A percentile compares a stretch with the other conserved stretches of the same genome.
phyloP scores from a whole-genome alignment of 2,329 filamentous ascomycete species.

The Aspergillus ibericus region DNA sequence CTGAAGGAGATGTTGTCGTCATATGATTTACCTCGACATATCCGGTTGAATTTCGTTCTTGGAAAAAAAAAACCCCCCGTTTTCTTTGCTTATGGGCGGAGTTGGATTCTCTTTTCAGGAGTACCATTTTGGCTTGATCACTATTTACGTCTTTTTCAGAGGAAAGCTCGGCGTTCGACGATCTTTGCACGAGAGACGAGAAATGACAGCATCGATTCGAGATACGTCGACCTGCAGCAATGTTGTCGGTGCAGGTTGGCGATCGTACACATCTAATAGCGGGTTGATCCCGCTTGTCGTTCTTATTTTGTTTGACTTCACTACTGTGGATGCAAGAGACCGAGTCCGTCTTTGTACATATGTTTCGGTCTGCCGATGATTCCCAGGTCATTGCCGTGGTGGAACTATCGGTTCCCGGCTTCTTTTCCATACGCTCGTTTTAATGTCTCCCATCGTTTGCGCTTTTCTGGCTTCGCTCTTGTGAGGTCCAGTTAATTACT shows the following conservation, averaged over 20 bases:
- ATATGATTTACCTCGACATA: conserved; percentile 32
- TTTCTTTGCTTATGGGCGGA: conserved; percentile 28
- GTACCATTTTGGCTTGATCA: conserved; percentile 26
- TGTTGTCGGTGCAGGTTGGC: conserved; percentile 15
- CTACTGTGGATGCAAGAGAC: conserved; percentile 6
- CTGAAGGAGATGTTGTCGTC: conserved; percentile 48
- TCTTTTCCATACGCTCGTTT: conserved; percentile 9
- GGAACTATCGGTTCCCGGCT: conserved; percentile 2
- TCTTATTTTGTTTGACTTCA: conserved; percentile 11
- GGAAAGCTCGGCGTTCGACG: conserved; percentile 27
- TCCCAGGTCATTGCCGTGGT: conserved; percentile 11
- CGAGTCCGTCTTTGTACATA: conserved; percentile 23
- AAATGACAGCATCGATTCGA: conserved; percentile 30
- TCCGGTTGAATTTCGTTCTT: conserved; percentile 20
- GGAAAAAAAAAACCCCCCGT: conserved; percentile 16
- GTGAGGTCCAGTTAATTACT: conserved; percentile 1
- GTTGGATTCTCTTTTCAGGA: conserved; percentile 28
- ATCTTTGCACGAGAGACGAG: conserved; percentile 34
- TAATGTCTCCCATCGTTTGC: conserved; percentile 3
- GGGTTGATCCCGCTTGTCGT: conserved; percentile 22
- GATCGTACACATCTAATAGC: conserved; percentile 23
- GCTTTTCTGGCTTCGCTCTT: neutral
- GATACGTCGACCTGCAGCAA: conserved; percentile 15
- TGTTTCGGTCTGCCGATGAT: conserved; percentile 11
- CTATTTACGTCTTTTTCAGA: conserved; percentile 21